Evolutionary conservation across 352 stramenopile genomes (phyloP), one percentile per base, ranked within the genome.

Genomic region (Phytophthora multivora): DNA sequence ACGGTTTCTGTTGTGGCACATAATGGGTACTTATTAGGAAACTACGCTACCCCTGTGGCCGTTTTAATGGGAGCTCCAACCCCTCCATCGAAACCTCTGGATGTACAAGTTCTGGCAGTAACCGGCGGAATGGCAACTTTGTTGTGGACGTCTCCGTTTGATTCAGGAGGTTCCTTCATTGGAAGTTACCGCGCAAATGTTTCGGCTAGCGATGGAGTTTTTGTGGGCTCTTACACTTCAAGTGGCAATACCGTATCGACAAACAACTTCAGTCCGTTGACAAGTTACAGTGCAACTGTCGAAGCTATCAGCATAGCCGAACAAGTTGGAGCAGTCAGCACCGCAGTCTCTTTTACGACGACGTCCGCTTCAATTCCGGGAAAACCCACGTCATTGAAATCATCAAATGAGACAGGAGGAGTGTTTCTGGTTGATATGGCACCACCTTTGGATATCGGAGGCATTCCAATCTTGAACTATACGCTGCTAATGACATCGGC

Each of bases 111-210:
- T 15, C 5, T 71, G 3, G 69, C 51, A 40, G 52, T 49, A 19
- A 82, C 77, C 3, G 80, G 80, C 31, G 80, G 80, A 1, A 71
- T 73, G 15, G 69, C 62, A 8, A 79, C 61, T n/a, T 31, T 89
- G 16, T 71, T 66, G 1, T 89, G 80, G 80, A 55, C 40, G 5
- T 21, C 63, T 35, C 75, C 80, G 2, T 61, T 79, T 18, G 78
- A 89, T 51, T 60, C 10, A 15, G 80, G 80, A 13, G 80, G 80
- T 0, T 64, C 59, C 2, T n/a, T 23, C 19, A 69, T 89, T 46
- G 12, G 50, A 12, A 39, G 53, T 0, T 89, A 89, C 40, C 60
- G 53, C 8, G 54, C 81, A 1, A 54, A 55, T n/a, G 46, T 80
- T 19, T 56, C 25, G n/a, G 47, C 11, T 0, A 25, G 2, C 1